A percentile compares a stretch with the other conserved stretches of the same genome.
Conservation (phyloP, 73 alveolate species). For the Paramecium octaurelia region DNA sequence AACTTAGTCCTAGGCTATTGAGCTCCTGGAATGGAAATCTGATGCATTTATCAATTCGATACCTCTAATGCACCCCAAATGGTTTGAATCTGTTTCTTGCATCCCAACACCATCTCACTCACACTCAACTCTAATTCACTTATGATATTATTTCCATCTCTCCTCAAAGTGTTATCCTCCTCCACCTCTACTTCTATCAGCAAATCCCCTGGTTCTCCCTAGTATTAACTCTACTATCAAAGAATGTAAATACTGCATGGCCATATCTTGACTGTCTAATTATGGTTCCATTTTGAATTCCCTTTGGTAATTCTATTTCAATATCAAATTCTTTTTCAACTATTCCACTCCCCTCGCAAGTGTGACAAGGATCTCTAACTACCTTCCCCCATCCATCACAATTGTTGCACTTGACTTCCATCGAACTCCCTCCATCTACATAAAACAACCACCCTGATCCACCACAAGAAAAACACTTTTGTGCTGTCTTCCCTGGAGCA, state of each 20-base stretch:
- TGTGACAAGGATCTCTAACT: constrained; percentile 30
- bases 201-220: constrained; percentile 14
- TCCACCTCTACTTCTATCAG: neutral
- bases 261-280: neutral
- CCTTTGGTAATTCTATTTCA: constrained; percentile 17
- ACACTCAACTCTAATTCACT: constrained; percentile 32
- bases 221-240: neutral
- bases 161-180: neutral
- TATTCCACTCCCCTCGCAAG: constrained; percentile 4
- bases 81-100: neutral
- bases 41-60: neutral
- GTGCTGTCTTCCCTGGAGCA: neutral
- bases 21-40: constrained; percentile 20
- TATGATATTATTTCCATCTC: constrained; percentile 40
- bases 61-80: constrained; percentile 46
- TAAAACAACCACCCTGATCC: constrained; percentile 37
- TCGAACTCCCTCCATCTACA: constrained; percentile 1
- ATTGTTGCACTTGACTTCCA: constrained; percentile 43
- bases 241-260: neutral
- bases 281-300: constrained; percentile 7
- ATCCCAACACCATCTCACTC: constrained; percentile 28
- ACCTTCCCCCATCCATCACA: constrained; percentile 56
- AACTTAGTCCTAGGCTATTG: neutral
- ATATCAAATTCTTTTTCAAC: neutral
- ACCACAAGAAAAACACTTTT: constrained; percentile 43